phyloP scores from a whole-genome alignment of 139 green algal genomes.

The Protoeuglena noctilucae region DNA sequence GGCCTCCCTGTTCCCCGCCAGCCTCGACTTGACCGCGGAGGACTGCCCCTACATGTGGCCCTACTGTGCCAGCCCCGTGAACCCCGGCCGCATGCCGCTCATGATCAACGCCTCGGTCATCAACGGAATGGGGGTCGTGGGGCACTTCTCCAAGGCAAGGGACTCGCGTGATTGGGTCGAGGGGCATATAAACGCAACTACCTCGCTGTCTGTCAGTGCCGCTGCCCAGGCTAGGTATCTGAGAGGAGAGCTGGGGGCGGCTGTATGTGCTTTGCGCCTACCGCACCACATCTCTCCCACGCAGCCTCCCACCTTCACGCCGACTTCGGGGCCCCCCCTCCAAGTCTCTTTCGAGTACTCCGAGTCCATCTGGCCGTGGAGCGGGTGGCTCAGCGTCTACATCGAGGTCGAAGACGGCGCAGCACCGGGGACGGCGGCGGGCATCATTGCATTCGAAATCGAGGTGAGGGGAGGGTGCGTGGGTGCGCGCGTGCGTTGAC shows the following conservation, averaged over 20 bases:
- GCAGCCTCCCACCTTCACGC: conserved; percentile 41
- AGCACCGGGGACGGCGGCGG: conserved; percentile 14
- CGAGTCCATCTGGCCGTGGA: conserved; percentile 86
- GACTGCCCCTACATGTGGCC: conserved; percentile 95
- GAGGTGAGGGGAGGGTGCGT: not conserved
- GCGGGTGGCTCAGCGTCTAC: conserved; percentile 77
- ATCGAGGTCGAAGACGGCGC: conserved; percentile 37
- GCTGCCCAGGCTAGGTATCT: no score
- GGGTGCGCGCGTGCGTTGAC: no score
- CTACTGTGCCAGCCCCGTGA: conserved; percentile 34
- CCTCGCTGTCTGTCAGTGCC: no score
- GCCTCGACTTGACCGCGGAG: conserved; percentile 62
- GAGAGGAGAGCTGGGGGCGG: no score
- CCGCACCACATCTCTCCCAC: no score
- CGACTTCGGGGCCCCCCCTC: conserved; percentile 42
- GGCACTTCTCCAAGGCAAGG: no score
- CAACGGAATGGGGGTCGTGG: conserved; percentile 78
- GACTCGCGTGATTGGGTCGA: no score
- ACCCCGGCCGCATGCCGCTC: conserved; percentile 45
- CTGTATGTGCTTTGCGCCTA: no score
- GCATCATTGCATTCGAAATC: conserved; percentile 30
- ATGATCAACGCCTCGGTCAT: conserved; percentile 94
- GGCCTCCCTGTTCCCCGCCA: conserved; percentile 58
- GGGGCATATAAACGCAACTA: no score
- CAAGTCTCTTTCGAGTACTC: conserved; percentile 66